Evolutionary conservation across 257 asterid genomes (phyloP).

Genomic region (Nicotiana benthamiana): DNA sequence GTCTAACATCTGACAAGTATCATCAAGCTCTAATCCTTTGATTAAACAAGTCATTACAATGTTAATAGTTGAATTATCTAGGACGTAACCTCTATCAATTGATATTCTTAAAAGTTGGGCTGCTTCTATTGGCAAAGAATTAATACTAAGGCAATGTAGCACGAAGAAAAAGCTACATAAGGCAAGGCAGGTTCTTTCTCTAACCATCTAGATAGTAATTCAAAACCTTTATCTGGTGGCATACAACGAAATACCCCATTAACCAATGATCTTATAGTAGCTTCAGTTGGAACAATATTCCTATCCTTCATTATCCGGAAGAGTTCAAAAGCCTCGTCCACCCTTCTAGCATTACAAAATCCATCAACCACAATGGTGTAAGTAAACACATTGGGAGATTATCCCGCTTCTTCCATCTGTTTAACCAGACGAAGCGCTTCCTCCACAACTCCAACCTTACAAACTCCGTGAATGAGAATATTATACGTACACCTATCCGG

Average conservation of each 20-base stretch:
- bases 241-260: constrained; percentile 64
- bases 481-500: constrained; percentile 87
- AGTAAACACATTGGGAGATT: constrained; percentile 66
- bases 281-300: constrained; percentile 64
- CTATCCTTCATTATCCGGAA: constrained; percentile 58
- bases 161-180: constrained; percentile 54
- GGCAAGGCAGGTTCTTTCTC: constrained; percentile 47
- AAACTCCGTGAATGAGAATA: constrained; percentile 86
- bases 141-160: constrained; percentile 44
- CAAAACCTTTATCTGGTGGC: constrained; percentile 45
- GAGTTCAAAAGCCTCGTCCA: constrained; percentile 54
- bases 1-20: constrained; percentile 54
- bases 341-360: constrained; percentile 53
- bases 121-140: constrained; percentile 37
- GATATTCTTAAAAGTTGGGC: constrained; percentile 42
- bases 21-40: constrained; percentile 55
- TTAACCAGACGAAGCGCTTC: constrained; percentile 81
- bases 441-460: constrained; percentile 75
- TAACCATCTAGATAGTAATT: constrained; percentile 47
- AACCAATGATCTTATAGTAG: constrained; percentile 70
- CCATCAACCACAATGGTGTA: constrained; percentile 82
- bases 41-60: constrained; percentile 51
- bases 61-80: constrained; percentile 51
- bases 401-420: constrained; percentile 75
- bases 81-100: constrained; percentile 48